Percentiles rank a stretch among this genome's conserved stretches.
These are phyloP conservation scores for Trypanosoma lewisi DNA, from an alignment of 208 protist species.

Conservation along the genomic window DNA sequence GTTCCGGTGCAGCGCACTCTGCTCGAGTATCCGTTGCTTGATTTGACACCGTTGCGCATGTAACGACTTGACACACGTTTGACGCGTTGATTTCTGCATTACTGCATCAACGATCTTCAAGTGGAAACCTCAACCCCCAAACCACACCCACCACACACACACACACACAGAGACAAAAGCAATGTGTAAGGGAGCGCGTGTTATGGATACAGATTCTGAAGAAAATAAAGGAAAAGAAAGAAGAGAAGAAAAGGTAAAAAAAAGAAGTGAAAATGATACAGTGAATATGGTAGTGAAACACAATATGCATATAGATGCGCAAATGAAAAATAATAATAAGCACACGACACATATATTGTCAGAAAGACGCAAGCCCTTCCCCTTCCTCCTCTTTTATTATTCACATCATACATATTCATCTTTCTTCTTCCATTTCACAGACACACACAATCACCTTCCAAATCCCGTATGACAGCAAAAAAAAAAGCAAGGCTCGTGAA, in stretches of 20 bases:
- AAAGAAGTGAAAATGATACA: conserved; percentile 7
- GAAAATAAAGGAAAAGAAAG: no score
- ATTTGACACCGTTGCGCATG: conserved; percentile 45
- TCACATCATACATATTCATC: no score
- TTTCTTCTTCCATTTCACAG: no score
- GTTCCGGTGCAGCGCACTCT: conserved; percentile 28
- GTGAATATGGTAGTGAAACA: neutral
- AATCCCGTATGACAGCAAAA: neutral
- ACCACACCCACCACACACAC: no score
- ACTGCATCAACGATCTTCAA: conserved; percentile 8
- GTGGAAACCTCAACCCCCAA: neutral
- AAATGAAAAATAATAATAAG: conserved; percentile 10
- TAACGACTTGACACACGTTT: conserved; percentile 46
- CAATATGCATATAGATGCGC: conserved; percentile 6
- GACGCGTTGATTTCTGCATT: conserved; percentile 3
- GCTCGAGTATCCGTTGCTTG: conserved; percentile 58
- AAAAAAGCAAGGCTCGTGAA: neutral
- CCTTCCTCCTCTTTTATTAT: no score
- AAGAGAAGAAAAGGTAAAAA: no score
- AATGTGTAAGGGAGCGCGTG: neutral
- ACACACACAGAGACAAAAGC: no score
- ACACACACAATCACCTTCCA: no score
- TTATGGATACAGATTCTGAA: no score
- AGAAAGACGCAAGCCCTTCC: no score
- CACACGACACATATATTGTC: no score